Evolutionary conservation across 129 eudicot genomes (phyloP).

Genomic region (Centrapalus pauciflorus): DNA sequence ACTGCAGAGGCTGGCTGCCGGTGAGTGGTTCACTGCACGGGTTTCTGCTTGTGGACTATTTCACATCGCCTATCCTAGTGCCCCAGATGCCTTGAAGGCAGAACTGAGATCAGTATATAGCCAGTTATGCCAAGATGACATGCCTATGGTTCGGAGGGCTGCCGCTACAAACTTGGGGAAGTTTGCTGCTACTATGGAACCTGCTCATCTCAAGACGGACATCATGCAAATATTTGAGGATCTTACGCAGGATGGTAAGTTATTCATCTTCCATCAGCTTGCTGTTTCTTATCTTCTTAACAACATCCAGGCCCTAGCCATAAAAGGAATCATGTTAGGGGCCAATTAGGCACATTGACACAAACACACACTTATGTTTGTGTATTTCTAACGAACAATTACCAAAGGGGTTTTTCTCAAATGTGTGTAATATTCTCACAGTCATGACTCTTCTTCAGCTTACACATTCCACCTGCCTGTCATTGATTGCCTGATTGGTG

Average conservation of each 20-base stretch:
- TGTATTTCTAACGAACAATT: background rate
- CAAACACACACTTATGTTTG: too few relatives aligned
- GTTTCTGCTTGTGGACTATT: constrained; percentile 92
- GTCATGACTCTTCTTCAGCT: background rate
- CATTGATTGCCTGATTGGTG: background rate
- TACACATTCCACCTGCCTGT: background rate
- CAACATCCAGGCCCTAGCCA: background rate
- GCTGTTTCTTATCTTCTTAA: background rate
- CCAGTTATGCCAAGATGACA: constrained; percentile 93
- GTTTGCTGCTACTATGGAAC: constrained; percentile 90
- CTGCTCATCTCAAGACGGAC: constrained; percentile 82
- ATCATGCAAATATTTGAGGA: constrained; percentile 91
- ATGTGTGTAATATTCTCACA: background rate
- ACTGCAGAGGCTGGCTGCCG: constrained; percentile 78
- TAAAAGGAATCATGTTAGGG: background rate
- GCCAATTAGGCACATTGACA: too few relatives aligned
- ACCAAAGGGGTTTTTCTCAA: background rate
- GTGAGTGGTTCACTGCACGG: constrained; percentile 96
- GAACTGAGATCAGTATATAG: constrained; percentile 78
- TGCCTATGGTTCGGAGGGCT: constrained; percentile 98
- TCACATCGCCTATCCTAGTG: constrained; percentile 88
- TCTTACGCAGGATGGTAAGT: constrained; percentile 86
- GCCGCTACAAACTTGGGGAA: constrained; percentile 92
- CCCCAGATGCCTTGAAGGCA: constrained; percentile 64
- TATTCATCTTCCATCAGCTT: background rate